These are phyloP conservation scores for Stagonosporopsis cucurbitacearum DNA, from an alignment of 2,329 filamentous ascomycete genomes.

Conservation along the genomic window DNA sequence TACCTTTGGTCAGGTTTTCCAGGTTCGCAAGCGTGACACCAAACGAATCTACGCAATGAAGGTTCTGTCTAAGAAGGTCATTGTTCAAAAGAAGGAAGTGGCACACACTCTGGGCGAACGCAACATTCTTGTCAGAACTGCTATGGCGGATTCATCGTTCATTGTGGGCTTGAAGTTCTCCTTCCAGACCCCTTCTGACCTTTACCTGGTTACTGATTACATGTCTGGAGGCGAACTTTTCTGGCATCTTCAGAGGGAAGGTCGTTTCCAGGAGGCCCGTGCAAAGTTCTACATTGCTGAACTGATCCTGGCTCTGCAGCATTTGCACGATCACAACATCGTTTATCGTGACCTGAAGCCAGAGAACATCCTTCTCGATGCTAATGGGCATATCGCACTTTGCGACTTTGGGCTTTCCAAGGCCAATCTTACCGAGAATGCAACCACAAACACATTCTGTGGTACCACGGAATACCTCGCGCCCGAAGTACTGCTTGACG, in stretches of 20 bases:
- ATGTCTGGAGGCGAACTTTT: slow-evolving; percentile 99
- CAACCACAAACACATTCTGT: slow-evolving; percentile 98
- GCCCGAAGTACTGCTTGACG: slow-evolving; percentile 91
- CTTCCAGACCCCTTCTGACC: slow-evolving; percentile 94
- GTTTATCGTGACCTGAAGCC: slow-evolving; percentile 98
- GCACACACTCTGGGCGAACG: slow-evolving; percentile 96
- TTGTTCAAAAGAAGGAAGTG: slow-evolving; percentile 99
- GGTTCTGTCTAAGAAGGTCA: slow-evolving; percentile 98
- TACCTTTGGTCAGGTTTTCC: slow-evolving; percentile 97
- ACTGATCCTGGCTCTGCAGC: slow-evolving; percentile 91
- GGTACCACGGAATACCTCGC: slow-evolving; percentile 98
- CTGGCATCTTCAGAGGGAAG: slow-evolving; percentile 98
- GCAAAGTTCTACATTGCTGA: slow-evolving; percentile 99
- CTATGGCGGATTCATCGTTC: slow-evolving; percentile 93
- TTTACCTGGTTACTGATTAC: slow-evolving; percentile 98
- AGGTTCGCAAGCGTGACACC: slow-evolving; percentile 97
- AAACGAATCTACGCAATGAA: slow-evolving; percentile 99
- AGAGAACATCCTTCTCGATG: slow-evolving; percentile 95
- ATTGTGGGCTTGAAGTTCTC: slow-evolving; percentile 99
- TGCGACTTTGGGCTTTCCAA: slow-evolving; percentile 98
- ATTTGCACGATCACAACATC: slow-evolving; percentile 95
- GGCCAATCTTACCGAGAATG: slow-evolving; percentile 94
- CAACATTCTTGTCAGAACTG: slow-evolving; percentile 95
- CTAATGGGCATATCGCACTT: slow-evolving; percentile 95
- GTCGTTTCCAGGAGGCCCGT: slow-evolving; percentile 89